A percentile compares a stretch with the other conserved stretches of the same genome.
phyloP scores from a whole-genome alignment of 192 early-diverging fungal species.

The Podila verticillata region DNA sequence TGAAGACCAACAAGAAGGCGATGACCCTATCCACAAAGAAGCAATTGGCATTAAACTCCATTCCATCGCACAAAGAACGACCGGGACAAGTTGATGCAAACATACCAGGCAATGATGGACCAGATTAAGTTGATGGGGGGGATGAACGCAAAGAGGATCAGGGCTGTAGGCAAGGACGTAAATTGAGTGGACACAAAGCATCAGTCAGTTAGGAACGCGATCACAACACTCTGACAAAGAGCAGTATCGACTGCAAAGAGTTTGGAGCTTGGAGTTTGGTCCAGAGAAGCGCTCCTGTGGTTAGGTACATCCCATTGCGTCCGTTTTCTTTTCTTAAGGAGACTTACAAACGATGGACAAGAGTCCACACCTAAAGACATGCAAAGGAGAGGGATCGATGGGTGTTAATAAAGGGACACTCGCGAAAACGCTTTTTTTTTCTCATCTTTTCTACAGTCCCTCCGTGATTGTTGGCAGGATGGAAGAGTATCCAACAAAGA shows the following conservation, averaged over 20 bases:
- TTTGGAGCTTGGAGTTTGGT: neutral
- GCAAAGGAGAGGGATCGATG: conserved; percentile 1
- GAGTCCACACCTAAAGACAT: conserved; percentile 50
- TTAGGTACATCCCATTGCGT: neutral
- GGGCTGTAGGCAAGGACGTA: conserved; percentile 13
- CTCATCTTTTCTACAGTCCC: neutral
- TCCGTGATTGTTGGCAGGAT: no score
- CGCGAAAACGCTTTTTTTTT: neutral
- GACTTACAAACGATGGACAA: conserved; percentile 57
- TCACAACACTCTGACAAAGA: no score
- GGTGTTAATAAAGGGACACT: neutral
- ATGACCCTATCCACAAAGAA: conserved; percentile 51
- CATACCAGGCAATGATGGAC: conserved; percentile 59
- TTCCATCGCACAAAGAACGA: neutral
- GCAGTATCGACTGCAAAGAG: neutral
- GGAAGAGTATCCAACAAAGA: neutral
- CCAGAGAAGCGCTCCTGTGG: neutral
- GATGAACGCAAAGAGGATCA: conserved; percentile 53
- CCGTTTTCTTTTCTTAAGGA: neutral
- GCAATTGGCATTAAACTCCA: neutral
- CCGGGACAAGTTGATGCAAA: no score
- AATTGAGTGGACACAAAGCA: neutral
- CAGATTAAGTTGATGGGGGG: conserved; percentile 37
- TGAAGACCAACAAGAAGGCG: conserved; percentile 59
- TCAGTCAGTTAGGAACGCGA: neutral